These are phyloP conservation scores for Teunomyces funiuensis DNA, from an alignment of 805 yeast species.

Conservation along the genomic window DNA sequence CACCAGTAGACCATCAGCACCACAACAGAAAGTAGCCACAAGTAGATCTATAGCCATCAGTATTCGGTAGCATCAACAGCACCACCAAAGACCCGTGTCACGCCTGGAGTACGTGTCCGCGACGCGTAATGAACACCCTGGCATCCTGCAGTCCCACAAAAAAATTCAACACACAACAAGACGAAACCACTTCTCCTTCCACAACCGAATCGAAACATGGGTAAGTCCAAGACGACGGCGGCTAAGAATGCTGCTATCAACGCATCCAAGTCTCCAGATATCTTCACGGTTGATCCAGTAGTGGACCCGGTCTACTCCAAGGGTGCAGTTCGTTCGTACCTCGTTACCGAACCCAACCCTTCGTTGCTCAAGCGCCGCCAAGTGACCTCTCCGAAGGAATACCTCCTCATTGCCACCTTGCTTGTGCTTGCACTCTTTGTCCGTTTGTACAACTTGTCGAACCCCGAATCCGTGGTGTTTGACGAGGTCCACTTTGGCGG, in stretches of 20 bases:
- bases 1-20: no score
- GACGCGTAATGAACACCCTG: constrained; percentile 7
- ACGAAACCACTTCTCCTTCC: constrained; percentile 1
- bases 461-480: constrained; percentile 82
- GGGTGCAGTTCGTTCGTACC: constrained; percentile 56
- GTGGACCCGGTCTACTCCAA: constrained; percentile 34
- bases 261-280: constrained; percentile 8
- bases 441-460: constrained; percentile 59
- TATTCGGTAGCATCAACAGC: no score
- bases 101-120: neutral
- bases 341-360: constrained; percentile 51
- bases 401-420: constrained; percentile 28
- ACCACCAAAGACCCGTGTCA: constrained; percentile 1
- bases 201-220: constrained; percentile 8
- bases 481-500: constrained; percentile 97
- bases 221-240: constrained; percentile 11
- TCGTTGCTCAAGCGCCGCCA: constrained; percentile 29
- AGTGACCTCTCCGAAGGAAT: constrained; percentile 21
- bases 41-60: no score
- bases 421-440: constrained; percentile 55
- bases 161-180: constrained; percentile 1
- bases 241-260: constrained; percentile 12
- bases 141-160: constrained; percentile 7
- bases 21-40: no score
- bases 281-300: constrained; percentile 38